Evolutionary conservation across 2,329 filamentous ascomycete species (phyloP).

Genomic region (Alternaria solani): DNA sequence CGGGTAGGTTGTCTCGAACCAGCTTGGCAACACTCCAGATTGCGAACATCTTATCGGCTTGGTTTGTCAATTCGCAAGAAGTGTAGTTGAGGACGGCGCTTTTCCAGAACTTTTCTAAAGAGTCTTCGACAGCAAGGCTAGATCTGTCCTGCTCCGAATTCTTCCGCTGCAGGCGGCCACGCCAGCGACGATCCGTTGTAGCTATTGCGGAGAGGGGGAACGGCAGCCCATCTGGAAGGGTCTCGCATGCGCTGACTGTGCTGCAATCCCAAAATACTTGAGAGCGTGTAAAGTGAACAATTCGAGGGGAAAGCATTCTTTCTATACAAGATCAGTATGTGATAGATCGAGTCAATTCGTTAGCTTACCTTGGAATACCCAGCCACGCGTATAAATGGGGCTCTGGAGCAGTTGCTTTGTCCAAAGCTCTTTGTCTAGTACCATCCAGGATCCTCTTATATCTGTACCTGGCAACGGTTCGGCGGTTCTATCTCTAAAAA

Average conservation of each 20-base stretch:
- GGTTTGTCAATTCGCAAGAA: slow-evolving; percentile 27
- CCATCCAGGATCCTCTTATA: too few relatives aligned
- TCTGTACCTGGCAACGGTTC: too few relatives aligned
- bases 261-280: slow-evolving; percentile 35
- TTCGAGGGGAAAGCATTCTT: slow-evolving; percentile 26
- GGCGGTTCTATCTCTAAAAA: background rate
- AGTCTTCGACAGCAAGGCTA: background rate
- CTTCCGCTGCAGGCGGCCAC: background rate
- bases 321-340: slow-evolving; percentile 2
- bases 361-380: slow-evolving; percentile 23
- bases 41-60: slow-evolving; percentile 29
- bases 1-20: slow-evolving; percentile 27
- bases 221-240: background rate
- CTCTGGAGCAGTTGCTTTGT: slow-evolving; percentile 1
- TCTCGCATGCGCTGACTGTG: slow-evolving; percentile 21
- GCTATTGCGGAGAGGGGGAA: background rate
- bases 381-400: slow-evolving; percentile 15
- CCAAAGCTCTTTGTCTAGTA: slow-evolving; percentile 10
- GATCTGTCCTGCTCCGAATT: background rate
- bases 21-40: slow-evolving; percentile 37
- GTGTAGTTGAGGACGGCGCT: slow-evolving; percentile 32
- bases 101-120: slow-evolving; percentile 24
- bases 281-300: slow-evolving; percentile 24
- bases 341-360: background rate
- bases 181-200: background rate